Base-by-base conservation (phyloP, 1,284 basidiomycete genomes). In the Austroboletus novae-zelandiae region DNA sequence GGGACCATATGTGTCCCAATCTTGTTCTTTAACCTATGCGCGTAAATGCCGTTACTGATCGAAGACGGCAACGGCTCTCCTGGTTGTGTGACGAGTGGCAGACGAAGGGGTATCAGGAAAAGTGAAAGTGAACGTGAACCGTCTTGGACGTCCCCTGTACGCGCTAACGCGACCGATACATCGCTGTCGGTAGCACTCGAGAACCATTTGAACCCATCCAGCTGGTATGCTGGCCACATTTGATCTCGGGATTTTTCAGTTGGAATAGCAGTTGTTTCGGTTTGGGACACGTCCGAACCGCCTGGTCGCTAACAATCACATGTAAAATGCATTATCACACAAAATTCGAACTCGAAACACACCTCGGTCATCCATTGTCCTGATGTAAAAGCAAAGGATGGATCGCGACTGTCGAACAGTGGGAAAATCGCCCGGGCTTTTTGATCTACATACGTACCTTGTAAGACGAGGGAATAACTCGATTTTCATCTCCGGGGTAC, bases 351-450 rank as follows among this genome's bases (percentile, higher is more conserved):
- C 20, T 39, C 35, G 40, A 36, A 39, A 36, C 69, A 20, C 52
- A 78, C 84, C 72, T 89, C 87, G 3, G 88, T 90, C 88, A 89
- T 90, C 87, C 88, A 91, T 69, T 91, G 89, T 0, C 89, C 90
- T 9, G 87, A 80, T 0, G 84, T 87, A 61, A 83, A 91, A 0
- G 86, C 84, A 25, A 68, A 54, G 0, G 69, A 59, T 1, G 86
- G 80, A 63, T 91, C 79, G 6, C 81, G 83, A 57, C 85, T 86
- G 52, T 36, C n/a, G 32, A 48, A 18, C 39, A 18, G 34, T 57
- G 20, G 48, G 30, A 25, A 14, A 15, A 13, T 15, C 6, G 11
- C 15, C 30, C 18, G 8, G 32, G 8, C n/a, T 20, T 14, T n/a
- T 40, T 20, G 25, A 40, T 48, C 31, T 14, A 25, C 17, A 7